These are phyloP conservation scores for Alternaria consortialis DNA, from an alignment of 2,329 filamentous ascomycete genomes.

Conservation along the genomic window DNA sequence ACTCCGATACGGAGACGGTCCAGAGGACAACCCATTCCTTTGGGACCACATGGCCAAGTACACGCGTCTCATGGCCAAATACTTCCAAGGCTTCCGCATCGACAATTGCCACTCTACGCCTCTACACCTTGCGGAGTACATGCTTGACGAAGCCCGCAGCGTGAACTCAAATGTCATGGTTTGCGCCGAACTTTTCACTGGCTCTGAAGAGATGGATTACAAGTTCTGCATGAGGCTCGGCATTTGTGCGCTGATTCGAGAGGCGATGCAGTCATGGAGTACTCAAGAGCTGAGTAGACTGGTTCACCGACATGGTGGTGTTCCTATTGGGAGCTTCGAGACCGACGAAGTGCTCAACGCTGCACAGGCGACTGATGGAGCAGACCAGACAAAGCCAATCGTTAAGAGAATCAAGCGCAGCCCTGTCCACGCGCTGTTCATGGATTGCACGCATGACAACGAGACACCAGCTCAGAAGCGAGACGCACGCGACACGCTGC, in stretches of 20 bases:
- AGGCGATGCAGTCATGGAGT: conserved; percentile 98
- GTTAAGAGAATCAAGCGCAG: conserved; percentile 85
- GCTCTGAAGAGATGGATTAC: conserved; percentile 95
- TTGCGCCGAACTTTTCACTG: conserved; percentile 94
- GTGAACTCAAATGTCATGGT: conserved; percentile 89
- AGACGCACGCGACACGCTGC: conserved; percentile 90
- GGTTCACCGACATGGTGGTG: conserved; percentile 91
- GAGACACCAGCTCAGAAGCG: conserved; percentile 95
- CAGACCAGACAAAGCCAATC: conserved; percentile 50
- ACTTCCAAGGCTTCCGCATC: conserved; percentile 94
- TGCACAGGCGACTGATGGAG: conserved; percentile 54
- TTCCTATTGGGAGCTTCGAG: conserved; percentile 96
- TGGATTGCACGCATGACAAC: conserved; percentile 99
- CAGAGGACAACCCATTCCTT: conserved; percentile 87
- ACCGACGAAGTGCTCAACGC: conserved; percentile 81
- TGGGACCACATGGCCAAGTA: conserved; percentile 98
- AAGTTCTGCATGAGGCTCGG: conserved; percentile 93
- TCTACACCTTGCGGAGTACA: conserved; percentile 90
- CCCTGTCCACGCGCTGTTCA: conserved; percentile 92
- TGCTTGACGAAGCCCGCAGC: conserved; percentile 90
- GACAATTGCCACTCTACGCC: conserved; percentile 99
- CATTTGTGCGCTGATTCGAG: conserved; percentile 88
- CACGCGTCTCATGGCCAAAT: conserved; percentile 88
- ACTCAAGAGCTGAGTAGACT: conserved; percentile 91
- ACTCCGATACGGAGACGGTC: conserved; percentile 82